phyloP scores from a whole-genome alignment of 2,329 filamentous ascomycete species.

The Phialocephala subalpina region DNA sequence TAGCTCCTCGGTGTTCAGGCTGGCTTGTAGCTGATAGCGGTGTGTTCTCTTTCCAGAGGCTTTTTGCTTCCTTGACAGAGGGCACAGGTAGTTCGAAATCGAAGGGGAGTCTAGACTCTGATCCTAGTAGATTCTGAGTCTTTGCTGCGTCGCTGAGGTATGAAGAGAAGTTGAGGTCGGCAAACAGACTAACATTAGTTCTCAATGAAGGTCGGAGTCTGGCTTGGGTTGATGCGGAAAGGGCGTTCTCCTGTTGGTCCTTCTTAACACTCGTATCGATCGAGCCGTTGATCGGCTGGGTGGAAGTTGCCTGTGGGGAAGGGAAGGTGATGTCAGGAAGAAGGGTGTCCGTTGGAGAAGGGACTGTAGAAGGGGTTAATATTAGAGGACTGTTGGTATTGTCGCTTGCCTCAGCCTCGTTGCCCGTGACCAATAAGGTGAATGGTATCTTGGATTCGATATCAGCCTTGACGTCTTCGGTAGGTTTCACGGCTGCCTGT shows the following conservation, averaged over 20 bases:
- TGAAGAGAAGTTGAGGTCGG: neutral
- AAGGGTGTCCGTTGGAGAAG: neutral
- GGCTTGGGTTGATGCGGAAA: neutral
- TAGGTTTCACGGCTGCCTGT: neutral
- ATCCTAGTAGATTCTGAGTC: too few relatives aligned
- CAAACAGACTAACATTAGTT: neutral
- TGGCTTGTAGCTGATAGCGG: too few relatives aligned
- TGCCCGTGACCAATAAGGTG: neutral
- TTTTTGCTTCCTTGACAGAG: too few relatives aligned
- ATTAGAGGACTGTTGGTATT: neutral
- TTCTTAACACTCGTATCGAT: neutral
- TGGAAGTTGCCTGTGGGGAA: neutral
- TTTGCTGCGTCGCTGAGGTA: too few relatives aligned
- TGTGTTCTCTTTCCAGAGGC: too few relatives aligned
- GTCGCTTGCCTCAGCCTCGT: neutral
- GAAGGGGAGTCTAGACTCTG: too few relatives aligned
- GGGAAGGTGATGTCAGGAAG: neutral
- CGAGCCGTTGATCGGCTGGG: neutral
- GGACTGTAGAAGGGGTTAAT: conserved; percentile 3
- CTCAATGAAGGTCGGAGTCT: neutral
- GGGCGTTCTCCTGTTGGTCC: neutral
- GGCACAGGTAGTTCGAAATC: too few relatives aligned
- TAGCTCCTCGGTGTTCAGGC: too few relatives aligned
- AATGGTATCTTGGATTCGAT: neutral
- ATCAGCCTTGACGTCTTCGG: neutral